Evolutionary conservation across 345 rosid species (phyloP), one percentile per base, ranked within the genome.

Genomic region (Linum usitatissimum): DNA sequence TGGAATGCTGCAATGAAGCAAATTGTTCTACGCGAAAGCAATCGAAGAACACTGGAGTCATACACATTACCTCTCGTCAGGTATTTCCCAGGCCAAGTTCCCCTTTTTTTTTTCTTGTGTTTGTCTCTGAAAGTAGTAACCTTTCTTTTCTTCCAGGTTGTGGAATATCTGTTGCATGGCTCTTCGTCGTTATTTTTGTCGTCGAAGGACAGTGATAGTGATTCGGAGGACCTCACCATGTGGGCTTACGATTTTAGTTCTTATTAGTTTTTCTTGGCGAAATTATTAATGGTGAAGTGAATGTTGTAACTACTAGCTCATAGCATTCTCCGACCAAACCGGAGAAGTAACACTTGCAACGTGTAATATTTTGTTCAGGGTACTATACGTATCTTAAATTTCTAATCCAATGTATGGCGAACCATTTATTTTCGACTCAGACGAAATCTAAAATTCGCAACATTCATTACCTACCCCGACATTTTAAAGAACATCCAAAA

Each of bases 121-220:
- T 12, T 34, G 17, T 3, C 42, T 48, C 13, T 62, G 18, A 34
- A 34, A 4, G 1, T 9, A 6, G 68, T 40, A 5, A 38, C 15
- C 30, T 18, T 42, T 55, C 8, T 36, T 42, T 7, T 2, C 9
- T 64, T 63, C 63, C 78, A 84, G 94, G 87, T 82, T 14, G 82
- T 70, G 9, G 79, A 70, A 21, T 82, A 82, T 64, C 18, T 86
- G 57, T 39, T 76, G 53, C 71, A 79, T 31, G 80, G 74, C 34
- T 56, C 63, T 55, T 59, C 63, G 19, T 68, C 79, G 12, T 5
- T 36, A 18, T 3, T 23, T 6, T 34, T 34, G 38, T 73, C 70
- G 19, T 75, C 85, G 65, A 80, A 79, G 19, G 88, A 86, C 15
- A 80, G 79, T 45, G 90, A 82, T 53, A 73, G 79, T 57, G 90